phyloP scores from a whole-genome alignment of 1,284 basidiomycete genomes.

The Cutaneotrichosporon mucoides region DNA sequence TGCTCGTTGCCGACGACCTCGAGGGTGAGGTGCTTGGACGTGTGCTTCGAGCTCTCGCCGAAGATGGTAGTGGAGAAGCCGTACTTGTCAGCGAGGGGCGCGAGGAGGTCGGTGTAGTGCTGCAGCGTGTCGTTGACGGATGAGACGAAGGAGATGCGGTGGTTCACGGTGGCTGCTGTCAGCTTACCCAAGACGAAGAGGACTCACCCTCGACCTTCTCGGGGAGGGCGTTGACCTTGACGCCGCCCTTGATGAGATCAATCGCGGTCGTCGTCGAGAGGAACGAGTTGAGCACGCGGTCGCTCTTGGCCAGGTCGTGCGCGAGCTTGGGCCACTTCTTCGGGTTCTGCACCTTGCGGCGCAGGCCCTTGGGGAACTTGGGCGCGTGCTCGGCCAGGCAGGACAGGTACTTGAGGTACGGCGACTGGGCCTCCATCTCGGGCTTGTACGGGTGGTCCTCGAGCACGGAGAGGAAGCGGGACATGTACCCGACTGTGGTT shows the following conservation, averaged over 20 bases:
- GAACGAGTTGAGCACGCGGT: constrained; percentile 40
- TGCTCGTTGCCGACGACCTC: constrained; percentile 8
- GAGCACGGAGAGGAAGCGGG: constrained; percentile 41
- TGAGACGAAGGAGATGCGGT: constrained; percentile 39
- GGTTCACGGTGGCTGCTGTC: constrained; percentile 10
- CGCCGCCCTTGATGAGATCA: constrained; percentile 46
- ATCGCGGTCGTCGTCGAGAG: constrained; percentile 46
- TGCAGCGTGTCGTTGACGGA: constrained; percentile 47
- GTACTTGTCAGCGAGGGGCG: constrained; percentile 46
- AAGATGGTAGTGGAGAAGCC: constrained; percentile 45
- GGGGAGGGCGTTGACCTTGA: constrained; percentile 50
- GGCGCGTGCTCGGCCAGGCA: constrained; percentile 52
- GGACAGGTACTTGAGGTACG: constrained; percentile 51
- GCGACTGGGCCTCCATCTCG: constrained; percentile 40
- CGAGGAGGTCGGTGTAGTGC: constrained; percentile 45
- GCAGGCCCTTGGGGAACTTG: constrained; percentile 41
- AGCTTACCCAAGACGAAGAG: not conserved
- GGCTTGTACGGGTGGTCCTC: constrained; percentile 46
- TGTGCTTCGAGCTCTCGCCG: constrained; percentile 13
- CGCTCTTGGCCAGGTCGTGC: constrained; percentile 35
- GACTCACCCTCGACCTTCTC: constrained; percentile 43
- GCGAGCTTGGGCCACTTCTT: constrained; percentile 50
- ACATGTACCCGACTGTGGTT: constrained; percentile 45
- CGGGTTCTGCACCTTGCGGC: constrained; percentile 36
- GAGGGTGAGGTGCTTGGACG: constrained; percentile 12